Percentiles rank a stretch among this genome's conserved stretches.
Conservation (phyloP, 345 rosid species). For the Lepidium aucheri region DNA sequence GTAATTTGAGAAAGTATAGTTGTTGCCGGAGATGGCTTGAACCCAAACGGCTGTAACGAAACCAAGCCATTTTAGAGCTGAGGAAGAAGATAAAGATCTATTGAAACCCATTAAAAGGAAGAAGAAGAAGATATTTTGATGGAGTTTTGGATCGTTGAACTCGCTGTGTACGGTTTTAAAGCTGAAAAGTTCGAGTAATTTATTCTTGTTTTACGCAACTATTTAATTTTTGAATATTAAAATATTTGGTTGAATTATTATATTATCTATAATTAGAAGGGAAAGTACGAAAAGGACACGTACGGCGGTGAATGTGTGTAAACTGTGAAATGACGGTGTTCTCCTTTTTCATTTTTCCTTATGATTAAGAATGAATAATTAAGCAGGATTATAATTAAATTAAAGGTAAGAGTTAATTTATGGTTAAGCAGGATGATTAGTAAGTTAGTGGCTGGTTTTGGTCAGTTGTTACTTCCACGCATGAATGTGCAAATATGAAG, state of each 20-base stretch:
- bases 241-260: background rate
- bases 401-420: too few species aligned
- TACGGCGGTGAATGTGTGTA: conserved; percentile 13
- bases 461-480: too few species aligned
- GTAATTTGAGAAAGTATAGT: conserved; percentile 57
- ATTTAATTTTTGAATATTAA: background rate
- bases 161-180: conserved; percentile 18
- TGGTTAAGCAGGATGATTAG: too few species aligned
- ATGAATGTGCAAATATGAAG: too few species aligned
- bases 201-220: background rate
- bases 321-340: background rate
- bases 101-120: conserved; percentile 9
- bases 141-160: background rate
- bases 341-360: background rate
- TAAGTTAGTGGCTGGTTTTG: too few species aligned
- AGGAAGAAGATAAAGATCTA: conserved; percentile 10
- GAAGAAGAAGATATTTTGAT: background rate
- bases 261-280: background rate
- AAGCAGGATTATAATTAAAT: too few species aligned
- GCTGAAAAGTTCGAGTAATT: background rate
- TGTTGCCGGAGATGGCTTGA: conserved; percentile 55
- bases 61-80: conserved; percentile 54
- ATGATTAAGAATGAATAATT: too few species aligned
- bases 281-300: conserved; percentile 23
- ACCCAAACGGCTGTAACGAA: conserved; percentile 58